These are phyloP conservation scores for Eragrostis tef DNA, from an alignment of 202 grass and related monocot species.

Conservation along the genomic window DNA sequence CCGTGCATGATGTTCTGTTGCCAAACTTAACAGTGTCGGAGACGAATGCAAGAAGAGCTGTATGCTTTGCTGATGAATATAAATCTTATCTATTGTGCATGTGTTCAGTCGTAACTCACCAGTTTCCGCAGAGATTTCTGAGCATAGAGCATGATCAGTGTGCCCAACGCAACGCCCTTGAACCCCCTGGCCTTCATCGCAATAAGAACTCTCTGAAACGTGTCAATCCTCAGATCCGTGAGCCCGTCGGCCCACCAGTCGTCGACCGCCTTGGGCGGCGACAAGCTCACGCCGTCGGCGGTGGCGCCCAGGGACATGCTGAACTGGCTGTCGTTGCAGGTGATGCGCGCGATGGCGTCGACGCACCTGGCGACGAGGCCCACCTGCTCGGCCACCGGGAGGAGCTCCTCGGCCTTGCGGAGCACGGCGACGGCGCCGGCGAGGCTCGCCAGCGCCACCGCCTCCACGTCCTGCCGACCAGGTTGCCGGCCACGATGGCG, in stretches of 20 bases:
- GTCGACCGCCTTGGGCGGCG: constrained; percentile 53
- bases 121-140: constrained; percentile 82
- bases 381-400: constrained; percentile 72
- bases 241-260: constrained; percentile 90
- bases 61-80: no score
- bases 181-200: constrained; percentile 84
- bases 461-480: constrained; percentile 58
- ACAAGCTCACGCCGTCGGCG: constrained; percentile 2
- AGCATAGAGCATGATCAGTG: constrained; percentile 88
- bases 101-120: constrained; percentile 46
- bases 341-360: constrained; percentile 70
- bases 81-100: neutral
- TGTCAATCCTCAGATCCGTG: constrained; percentile 71
- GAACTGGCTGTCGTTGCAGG: constrained; percentile 52
- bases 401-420: constrained; percentile 65
- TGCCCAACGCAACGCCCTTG: constrained; percentile 74
- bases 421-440: constrained; percentile 70
- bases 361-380: constrained; percentile 64
- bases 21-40: neutral
- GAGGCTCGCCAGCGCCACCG: constrained; percentile 70
- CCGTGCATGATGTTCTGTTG: constrained; percentile 74
- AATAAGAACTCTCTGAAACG: constrained; percentile 73
- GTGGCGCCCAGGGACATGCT: constrained; percentile 24
- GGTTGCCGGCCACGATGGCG: constrained; percentile 45
- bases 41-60: neutral